Evolutionary conservation across 441 rosid species (phyloP).

Genomic region (Sinapis alba): DNA sequence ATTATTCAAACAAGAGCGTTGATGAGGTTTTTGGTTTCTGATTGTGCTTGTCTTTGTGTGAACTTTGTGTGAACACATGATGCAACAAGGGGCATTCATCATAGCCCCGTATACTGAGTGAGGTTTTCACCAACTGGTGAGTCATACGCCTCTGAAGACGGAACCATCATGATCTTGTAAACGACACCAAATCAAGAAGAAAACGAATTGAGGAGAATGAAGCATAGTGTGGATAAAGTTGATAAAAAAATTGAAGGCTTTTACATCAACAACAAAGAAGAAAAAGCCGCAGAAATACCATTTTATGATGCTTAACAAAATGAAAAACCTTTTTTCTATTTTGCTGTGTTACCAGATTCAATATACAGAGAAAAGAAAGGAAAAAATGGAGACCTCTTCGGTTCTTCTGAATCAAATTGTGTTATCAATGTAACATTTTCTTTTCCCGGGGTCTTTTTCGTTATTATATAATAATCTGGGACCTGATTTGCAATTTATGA

Average conservation of each 20-base stretch:
- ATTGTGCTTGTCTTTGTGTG: background rate
- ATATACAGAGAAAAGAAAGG: no score
- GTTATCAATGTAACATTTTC: background rate
- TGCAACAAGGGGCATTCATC: constrained; percentile 99
- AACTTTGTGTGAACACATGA: constrained; percentile 46
- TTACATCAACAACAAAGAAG: constrained; percentile 62
- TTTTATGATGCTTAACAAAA: no score
- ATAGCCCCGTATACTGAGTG: constrained; percentile 92
- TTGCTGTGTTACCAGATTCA: no score
- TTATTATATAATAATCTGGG: background rate
- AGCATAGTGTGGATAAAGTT: constrained; percentile 65
- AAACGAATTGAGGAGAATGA: constrained; percentile 62
- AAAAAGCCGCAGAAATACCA: constrained; percentile 37
- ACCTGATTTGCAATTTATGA: background rate
- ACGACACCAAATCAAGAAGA: constrained; percentile 55
- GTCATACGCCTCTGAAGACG: constrained; percentile 97
- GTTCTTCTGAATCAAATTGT: no score
- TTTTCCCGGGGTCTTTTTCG: background rate
- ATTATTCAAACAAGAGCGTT: background rate
- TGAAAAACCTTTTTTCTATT: no score
- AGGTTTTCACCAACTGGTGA: constrained; percentile 95
- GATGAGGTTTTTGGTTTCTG: background rate
- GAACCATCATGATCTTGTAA: constrained; percentile 96
- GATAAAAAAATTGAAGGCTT: constrained; percentile 65
- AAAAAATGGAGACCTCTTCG: no score